Percentiles rank a stretch among this genome's conserved stretches.
Conservation (phyloP, 2,329 filamentous ascomycete genomes). For the Paracoccidioides brasiliensis region DNA sequence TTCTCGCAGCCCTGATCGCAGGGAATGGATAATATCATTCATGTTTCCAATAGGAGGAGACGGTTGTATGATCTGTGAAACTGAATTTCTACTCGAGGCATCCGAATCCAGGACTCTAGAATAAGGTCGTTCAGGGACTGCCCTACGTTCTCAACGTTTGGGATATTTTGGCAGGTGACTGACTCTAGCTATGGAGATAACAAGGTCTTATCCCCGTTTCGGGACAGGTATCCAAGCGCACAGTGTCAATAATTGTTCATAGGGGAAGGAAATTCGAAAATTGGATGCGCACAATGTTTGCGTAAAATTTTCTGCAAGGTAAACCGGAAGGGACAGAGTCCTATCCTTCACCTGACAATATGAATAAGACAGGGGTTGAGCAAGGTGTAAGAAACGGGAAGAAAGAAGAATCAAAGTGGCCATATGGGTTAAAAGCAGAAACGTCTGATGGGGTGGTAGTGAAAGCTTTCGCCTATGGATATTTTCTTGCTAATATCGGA, state of each 20-base stretch:
- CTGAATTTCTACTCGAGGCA: not conserved
- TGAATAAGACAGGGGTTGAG: slow-evolving; percentile 22
- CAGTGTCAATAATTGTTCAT: slow-evolving; percentile 21
- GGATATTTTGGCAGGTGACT: not conserved
- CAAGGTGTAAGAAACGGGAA: slow-evolving; percentile 20
- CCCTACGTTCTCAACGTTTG: not conserved
- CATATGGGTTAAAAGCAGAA: slow-evolving; percentile 25
- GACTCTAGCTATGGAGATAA: slow-evolving; percentile 3
- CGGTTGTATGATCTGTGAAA: not conserved
- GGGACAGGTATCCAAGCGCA: not conserved
- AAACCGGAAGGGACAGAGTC: slow-evolving; percentile 22
- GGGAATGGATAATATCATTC: not conserved
- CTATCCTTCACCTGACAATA: slow-evolving; percentile 27
- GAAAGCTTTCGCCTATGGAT: not conserved
- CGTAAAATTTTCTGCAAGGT: slow-evolving; percentile 27
- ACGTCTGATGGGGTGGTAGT: slow-evolving; percentile 29
- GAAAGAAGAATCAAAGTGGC: slow-evolving; percentile 27
- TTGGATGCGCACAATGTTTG: slow-evolving; percentile 24
- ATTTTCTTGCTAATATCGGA: slow-evolving; percentile 2
- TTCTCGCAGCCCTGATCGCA: not conserved
- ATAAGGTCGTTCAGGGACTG: not conserved
- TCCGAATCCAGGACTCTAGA: not conserved
- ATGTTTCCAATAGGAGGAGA: not conserved
- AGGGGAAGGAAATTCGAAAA: slow-evolving; percentile 26
- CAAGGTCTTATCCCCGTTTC: not conserved